These are phyloP conservation scores for Ajuga reptans DNA, from an alignment of 305 asterid species.

Conservation along the genomic window DNA sequence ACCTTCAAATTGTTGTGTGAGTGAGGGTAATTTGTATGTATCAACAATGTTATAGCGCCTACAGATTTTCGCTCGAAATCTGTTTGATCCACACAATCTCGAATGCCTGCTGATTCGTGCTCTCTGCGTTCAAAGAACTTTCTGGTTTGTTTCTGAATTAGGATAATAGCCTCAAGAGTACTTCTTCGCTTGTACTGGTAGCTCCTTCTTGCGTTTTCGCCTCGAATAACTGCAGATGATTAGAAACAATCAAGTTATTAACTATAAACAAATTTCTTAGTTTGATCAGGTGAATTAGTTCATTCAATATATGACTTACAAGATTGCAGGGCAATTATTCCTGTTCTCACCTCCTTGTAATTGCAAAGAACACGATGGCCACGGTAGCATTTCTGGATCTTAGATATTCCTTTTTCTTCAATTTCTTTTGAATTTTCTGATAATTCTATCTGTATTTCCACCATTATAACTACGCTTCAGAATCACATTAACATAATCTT, in stretches of 20 bases:
- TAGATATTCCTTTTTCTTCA: slow-evolving; percentile 22
- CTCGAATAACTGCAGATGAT: slow-evolving; percentile 50
- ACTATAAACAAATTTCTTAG: background rate
- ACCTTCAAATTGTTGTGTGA: background rate
- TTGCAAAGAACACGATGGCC: slow-evolving; percentile 35
- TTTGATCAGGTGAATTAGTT: background rate
- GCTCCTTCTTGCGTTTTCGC: slow-evolving; percentile 43
- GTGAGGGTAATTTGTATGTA: background rate
- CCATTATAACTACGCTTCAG: slow-evolving; percentile 7
- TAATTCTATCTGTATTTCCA: slow-evolving; percentile 20
- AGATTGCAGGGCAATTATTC: slow-evolving; percentile 50
- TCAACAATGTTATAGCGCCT: background rate
- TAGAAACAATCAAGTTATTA: background rate
- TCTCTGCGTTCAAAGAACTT: slow-evolving; percentile 17
- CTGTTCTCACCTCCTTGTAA: slow-evolving; percentile 37
- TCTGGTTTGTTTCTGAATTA: slow-evolving; percentile 40
- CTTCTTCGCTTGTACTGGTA: slow-evolving; percentile 19
- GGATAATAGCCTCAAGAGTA: slow-evolving; percentile 19
- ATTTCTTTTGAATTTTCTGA: slow-evolving; percentile 17
- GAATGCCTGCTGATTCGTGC: slow-evolving; percentile 22
- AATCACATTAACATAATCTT: background rate
- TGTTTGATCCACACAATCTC: slow-evolving; percentile 29
- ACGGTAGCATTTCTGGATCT: slow-evolving; percentile 40
- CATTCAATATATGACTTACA: slow-evolving; percentile 32
- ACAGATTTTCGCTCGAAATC: slow-evolving; percentile 13